Evolutionary conservation across 2,329 filamentous ascomycete genomes (phyloP), one percentile per base, ranked within the genome.

Genomic region (Neoarthrinium moseri): DNA sequence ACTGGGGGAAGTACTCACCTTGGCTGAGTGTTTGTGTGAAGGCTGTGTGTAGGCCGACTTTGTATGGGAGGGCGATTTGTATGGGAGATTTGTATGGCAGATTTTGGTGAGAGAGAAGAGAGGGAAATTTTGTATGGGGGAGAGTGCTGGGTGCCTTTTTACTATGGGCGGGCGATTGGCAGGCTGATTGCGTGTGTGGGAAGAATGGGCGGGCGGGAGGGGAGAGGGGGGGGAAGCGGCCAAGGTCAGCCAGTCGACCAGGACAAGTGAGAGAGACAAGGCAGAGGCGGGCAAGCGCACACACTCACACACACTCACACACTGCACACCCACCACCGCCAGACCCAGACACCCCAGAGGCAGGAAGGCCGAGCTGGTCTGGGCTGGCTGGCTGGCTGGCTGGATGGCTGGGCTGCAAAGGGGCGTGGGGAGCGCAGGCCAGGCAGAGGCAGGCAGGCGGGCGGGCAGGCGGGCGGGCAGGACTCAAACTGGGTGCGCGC

Each of bases 51-150:
- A 44, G 41, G 41, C 41, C 17, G 22, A 17, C 58, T 59, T 48
- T 30, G 40, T 50, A 38, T 41, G 48, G 32, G 44, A 65, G 56
- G 64, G 60, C 61, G 70, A 73, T 76, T 72, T 76, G 73, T 74
- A 72, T 67, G 70, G 73, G 62, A 59, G 66, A 66, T 72, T 77
- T 75, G 64, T 69, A 68, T 76, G 74, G 70, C 70, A 73, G 70
- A 68, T 33, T 75, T 81, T 78, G 80, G 80, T 81, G 77, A 73
- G 75, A 78, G 71, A 74, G 70, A 72, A 68, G 70, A 75, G 74
- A 77, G 73, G 74, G 70, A 69, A 71, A 72, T 44, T 71, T n/a
- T 74, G 74, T 76, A 77, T 73, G 74, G 73, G 74, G 72, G 70
- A 69, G 70, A 67, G 54, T 62, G 60, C 69, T 69, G 70, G 71